phyloP scores from a whole-genome alignment of 176 grass and related monocot species.

The Oryza glaberrima region DNA sequence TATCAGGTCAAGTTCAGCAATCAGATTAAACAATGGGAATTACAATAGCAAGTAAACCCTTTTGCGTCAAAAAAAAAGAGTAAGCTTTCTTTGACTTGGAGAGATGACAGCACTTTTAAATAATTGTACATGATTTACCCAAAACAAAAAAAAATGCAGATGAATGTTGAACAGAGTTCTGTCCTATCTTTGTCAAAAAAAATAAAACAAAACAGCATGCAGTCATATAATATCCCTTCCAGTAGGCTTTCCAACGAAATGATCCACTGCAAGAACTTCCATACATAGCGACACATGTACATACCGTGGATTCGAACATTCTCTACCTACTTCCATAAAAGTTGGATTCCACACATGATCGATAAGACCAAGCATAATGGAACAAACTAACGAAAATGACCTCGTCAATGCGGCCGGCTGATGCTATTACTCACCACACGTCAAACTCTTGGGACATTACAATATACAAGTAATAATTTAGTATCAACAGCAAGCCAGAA shows the following conservation, averaged over 20 bases:
- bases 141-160: neutral
- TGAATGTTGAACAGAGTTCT: neutral
- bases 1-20: too few relatives aligned
- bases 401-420: neutral
- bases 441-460: neutral
- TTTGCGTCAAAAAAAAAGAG: neutral
- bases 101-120: neutral
- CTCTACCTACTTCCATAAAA: neutral
- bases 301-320: neutral
- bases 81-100: neutral
- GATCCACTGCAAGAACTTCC: too few relatives aligned
- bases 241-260: too few relatives aligned
- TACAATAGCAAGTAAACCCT: neutral
- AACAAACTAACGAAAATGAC: neutral
- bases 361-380: neutral
- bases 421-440: neutral
- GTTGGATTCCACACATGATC: neutral
- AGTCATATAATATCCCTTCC: neutral
- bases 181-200: too few relatives aligned
- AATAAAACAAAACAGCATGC: neutral
- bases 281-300: neutral
- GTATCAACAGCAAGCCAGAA: neutral
- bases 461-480: neutral
- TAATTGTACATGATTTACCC: neutral
- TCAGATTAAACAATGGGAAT: too few relatives aligned